Evolutionary conservation across 2,329 filamentous ascomycete genomes (phyloP).

Genomic region (Gnomoniopsis sp.): DNA sequence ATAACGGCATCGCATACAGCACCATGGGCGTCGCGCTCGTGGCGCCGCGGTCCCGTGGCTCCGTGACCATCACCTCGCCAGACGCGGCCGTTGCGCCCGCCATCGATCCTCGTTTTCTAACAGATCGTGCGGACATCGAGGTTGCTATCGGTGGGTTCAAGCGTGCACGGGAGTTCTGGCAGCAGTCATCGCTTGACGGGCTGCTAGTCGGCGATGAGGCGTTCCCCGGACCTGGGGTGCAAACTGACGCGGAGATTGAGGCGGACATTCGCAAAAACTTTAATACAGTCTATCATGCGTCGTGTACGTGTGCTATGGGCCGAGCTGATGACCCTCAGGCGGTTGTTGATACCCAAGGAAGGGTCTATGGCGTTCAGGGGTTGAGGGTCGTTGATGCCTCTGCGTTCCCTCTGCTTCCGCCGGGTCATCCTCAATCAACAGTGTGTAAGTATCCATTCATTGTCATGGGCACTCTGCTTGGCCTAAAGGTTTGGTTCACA

Average conservation of each 20-base stretch:
- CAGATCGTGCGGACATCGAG: background rate
- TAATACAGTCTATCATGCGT: conserved; percentile 30
- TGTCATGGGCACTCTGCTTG: too few species aligned
- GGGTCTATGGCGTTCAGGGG: conserved; percentile 5
- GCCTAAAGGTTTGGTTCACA: background rate
- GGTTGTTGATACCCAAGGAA: background rate
- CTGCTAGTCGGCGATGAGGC: conserved; percentile 23
- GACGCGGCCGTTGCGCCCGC: conserved; percentile 30
- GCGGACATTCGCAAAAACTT: conserved; percentile 22
- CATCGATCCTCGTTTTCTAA: conserved; percentile 36
- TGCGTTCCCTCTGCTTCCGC: background rate
- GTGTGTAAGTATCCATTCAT: background rate
- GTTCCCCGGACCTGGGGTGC: conserved; percentile 30
- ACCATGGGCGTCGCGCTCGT: conserved; percentile 12
- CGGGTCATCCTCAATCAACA: conserved; percentile 1
- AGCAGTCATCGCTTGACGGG: conserved; percentile 14
- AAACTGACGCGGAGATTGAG: conserved; percentile 33
- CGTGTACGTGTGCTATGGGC: conserved; percentile 36
- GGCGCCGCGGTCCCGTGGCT: background rate
- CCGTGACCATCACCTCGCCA: conserved; percentile 28
- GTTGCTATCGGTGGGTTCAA: conserved; percentile 23
- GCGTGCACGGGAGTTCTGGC: conserved; percentile 19
- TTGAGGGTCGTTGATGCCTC: conserved; percentile 5
- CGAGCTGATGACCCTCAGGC: background rate
- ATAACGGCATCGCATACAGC: conserved; percentile 7